Base-by-base conservation (phyloP, 306 rosid genomes). In the Erythrophleum fordii region DNA sequence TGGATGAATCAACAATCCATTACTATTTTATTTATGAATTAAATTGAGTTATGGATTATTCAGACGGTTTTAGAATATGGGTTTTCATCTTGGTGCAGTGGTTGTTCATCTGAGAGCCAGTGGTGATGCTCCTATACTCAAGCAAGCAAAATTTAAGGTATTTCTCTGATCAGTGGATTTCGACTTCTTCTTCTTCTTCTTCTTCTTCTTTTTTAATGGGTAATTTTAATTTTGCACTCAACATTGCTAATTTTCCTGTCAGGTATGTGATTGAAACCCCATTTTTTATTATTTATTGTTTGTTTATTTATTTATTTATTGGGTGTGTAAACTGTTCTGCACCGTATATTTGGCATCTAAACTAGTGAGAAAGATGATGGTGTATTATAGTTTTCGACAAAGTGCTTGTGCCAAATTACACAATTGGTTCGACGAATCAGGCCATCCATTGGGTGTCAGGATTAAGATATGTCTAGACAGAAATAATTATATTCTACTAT, bases 61-160 rank as follows among this genome's bases (percentile, higher is more conserved):
- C 68, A 25, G 45, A 29, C 42, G 59, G 31, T 53, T 76, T 60
- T 11, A 17, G 22, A 23, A 60, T 25, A 64, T 46, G 79, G 74
- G 72, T 69, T 70, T 87, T 62, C 4, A 8, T 75, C 52, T 83
- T 75, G 73, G 46, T 61, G 86, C 84, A 93, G 99, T 93, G 77
- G 99, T 93, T 83, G 93, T 95, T 89, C 99, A 90, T 88, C 89
- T 95, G 67, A 88, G 98, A 90, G 98, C 99, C 82, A 95, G 97
- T 22, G 98, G 98, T 29, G 96, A 93, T 91, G 99, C 99, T 55
- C 98, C 97, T 62, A 95, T 95, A 56, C 97, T 93, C 85, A 91
- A 93, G 80, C 98, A 92, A 89, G 82, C 96, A 10, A 95, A 95
- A 76, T 95, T 95, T 83, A 95, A 95, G 99, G 98, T 93, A 65